Conservation (phyloP, 208 protist genomes). For the Polymyxa betae region DNA sequence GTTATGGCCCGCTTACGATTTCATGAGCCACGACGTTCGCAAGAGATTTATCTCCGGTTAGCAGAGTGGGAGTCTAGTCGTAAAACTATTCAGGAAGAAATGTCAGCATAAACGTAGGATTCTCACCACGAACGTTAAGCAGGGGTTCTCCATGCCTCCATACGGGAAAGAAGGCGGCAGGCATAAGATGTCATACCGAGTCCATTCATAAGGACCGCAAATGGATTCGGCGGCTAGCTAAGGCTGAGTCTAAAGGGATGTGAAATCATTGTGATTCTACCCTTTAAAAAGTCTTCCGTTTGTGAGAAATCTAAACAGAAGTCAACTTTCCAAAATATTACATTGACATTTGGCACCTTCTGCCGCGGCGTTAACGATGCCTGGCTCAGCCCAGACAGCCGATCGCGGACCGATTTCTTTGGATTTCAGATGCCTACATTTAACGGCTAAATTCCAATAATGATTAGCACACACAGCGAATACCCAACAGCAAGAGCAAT, state of each 20-base stretch:
- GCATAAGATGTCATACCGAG: slow-evolving; percentile 77
- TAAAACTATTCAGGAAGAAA: neutral
- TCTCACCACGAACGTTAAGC: slow-evolving; percentile 76
- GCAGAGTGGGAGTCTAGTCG: slow-evolving; percentile 68
- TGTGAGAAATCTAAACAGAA: slow-evolving; percentile 77
- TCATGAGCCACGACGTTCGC: slow-evolving; percentile 80
- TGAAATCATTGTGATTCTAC: slow-evolving; percentile 46
- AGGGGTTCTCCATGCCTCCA: slow-evolving; percentile 76
- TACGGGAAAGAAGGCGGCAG: slow-evolving; percentile 84
- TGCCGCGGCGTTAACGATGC: slow-evolving; percentile 71
- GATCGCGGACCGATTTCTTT: slow-evolving; percentile 66
- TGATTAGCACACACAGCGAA: slow-evolving; percentile 26
- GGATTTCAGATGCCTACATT: slow-evolving; percentile 45
- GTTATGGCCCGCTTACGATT: slow-evolving; percentile 70
- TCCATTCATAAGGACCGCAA: slow-evolving; percentile 53
- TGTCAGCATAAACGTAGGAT: neutral
- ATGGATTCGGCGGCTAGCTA: slow-evolving; percentile 32
- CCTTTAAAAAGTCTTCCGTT: slow-evolving; percentile 76
- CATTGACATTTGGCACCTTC: slow-evolving; percentile 25
- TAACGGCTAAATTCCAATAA: neutral
- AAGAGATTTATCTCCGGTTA: slow-evolving; percentile 79
- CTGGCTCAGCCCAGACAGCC: slow-evolving; percentile 68
- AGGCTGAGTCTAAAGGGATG: slow-evolving; percentile 6
- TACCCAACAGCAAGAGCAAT: slow-evolving; percentile 74
- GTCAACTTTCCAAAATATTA: neutral